Base-by-base conservation (phyloP, 2,329 filamentous ascomycete genomes). In the Curvularia sp. region DNA sequence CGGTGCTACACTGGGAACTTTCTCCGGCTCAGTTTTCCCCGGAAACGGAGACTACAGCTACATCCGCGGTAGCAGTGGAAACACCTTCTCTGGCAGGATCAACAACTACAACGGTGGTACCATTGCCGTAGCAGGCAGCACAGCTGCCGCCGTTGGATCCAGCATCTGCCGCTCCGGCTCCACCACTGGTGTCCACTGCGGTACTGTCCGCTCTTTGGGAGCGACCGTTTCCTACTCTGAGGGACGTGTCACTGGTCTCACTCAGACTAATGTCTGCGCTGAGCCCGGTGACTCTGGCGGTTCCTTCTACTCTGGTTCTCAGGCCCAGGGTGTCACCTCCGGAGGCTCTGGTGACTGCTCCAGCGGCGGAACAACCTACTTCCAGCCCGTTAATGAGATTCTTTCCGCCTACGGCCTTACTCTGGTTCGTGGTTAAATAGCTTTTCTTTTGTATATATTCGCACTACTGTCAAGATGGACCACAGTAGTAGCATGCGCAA, bases 271-370 rank as follows among this genome's bases (percentile, higher is more conserved):
- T 49, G 77, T 78, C 46, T 79, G 77, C 68, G 77, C 77, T 52
- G 77, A 79, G 76, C 75, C 75, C 61, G 77, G 77, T 59, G 77
- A 79, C 73, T 79, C 77, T 49, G 77, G 77, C 53, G 77, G 77
- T 57, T 75, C 77, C 32, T 79, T 68, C 56, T 79, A 78, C 75
- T 67, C 76, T 56, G 77, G 77, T 49, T 46, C 75, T 53, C 77
- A 79, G 72, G 77, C 77, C 57, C 77, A 79, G 72, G 77, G 77
- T 68, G 77, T 79, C 62, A 78, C 76, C 63, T 79, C 77, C 1
- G 77, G 77, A 68, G 77, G 77, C 63, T 76, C 70, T 49, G 77
- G 77, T 45, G 57, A 78, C 75, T 79, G 77, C 73, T 48, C 36
- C n/a, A 41, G 34, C 30, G 77, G 77, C 55, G 77, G 77, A 34